Evolutionary conservation across 1,284 basidiomycete genomes (phyloP).

Genomic region (Naganishia cerealis): DNA sequence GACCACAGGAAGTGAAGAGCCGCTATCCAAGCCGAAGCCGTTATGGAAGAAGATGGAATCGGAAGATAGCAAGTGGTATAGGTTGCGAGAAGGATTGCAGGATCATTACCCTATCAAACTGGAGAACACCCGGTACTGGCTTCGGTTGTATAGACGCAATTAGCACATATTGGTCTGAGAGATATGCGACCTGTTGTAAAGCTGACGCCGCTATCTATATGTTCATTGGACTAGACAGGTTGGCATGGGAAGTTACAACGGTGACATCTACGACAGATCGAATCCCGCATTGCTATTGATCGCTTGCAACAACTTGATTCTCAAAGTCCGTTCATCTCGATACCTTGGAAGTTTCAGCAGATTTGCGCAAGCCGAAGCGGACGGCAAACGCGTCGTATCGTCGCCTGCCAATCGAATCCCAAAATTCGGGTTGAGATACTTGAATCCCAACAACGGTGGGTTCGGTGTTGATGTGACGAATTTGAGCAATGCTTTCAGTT

Average conservation of each 20-base stretch:
- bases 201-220: background rate
- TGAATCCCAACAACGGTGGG: slow-evolving; percentile 86
- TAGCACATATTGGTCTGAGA: background rate
- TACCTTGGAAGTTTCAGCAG: slow-evolving; percentile 76
- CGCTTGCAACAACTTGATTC: slow-evolving; percentile 79
- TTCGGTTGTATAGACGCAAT: slow-evolving; percentile 47
- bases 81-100: slow-evolving; percentile 47
- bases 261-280: slow-evolving; percentile 68
- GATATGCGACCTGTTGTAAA: background rate
- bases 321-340: slow-evolving; percentile 62
- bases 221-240: background rate
- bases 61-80: slow-evolving; percentile 52
- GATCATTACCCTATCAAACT: slow-evolving; percentile 51
- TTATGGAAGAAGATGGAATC: slow-evolving; percentile 47
- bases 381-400: slow-evolving; percentile 72
- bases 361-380: slow-evolving; percentile 70
- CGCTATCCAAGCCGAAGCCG: slow-evolving; percentile 20
- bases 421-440: slow-evolving; percentile 79
- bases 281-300: slow-evolving; percentile 83
- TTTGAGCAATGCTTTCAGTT: slow-evolving; percentile 70
- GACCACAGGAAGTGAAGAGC: slow-evolving; percentile 8
- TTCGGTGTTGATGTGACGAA: slow-evolving; percentile 90
- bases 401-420: slow-evolving; percentile 74
- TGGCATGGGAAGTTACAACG: background rate
- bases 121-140: slow-evolving; percentile 56